Conservation (phyloP, 352 stramenopile genomes). For the Globisporangium paroecandrum region DNA sequence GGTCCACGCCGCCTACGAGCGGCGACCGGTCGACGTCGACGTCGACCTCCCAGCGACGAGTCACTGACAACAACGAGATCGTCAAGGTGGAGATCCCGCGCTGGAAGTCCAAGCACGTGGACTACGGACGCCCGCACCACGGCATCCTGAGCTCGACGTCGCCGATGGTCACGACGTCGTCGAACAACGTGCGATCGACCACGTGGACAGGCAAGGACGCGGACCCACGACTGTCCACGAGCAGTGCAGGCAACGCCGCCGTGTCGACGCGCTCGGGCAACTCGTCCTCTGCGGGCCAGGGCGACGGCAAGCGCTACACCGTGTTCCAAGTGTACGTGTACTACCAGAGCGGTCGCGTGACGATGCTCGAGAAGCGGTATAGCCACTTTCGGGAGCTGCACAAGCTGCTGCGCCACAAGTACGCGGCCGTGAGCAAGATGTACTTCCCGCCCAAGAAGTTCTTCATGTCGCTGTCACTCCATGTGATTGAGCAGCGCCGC, state of each 20-base stretch:
- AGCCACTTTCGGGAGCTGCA: slow-evolving; percentile 83
- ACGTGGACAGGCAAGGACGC: slow-evolving; percentile 57
- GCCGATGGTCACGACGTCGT: slow-evolving; percentile 21
- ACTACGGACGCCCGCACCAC: slow-evolving; percentile 23
- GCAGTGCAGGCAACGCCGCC: slow-evolving; percentile 9
- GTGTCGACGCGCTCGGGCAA: neutral
- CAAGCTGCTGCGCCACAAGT: slow-evolving; percentile 75
- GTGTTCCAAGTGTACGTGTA: slow-evolving; percentile 78
- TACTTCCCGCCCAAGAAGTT: slow-evolving; percentile 87
- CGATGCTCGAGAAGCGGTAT: slow-evolving; percentile 73
- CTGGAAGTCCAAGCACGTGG: slow-evolving; percentile 62
- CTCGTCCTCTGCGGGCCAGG: slow-evolving; percentile 18
- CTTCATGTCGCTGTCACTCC: slow-evolving; percentile 83
- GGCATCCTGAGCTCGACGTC: slow-evolving; percentile 31
- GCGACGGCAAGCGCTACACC: slow-evolving; percentile 63
- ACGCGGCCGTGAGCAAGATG: slow-evolving; percentile 73
- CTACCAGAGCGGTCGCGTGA: slow-evolving; percentile 62
- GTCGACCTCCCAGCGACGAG: slow-evolving; percentile 8
- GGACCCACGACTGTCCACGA: slow-evolving; percentile 17
- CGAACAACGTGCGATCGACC: slow-evolving; percentile 26
- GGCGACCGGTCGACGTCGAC: slow-evolving; percentile 7
- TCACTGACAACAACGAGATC: slow-evolving; percentile 53
- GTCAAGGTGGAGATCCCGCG: slow-evolving; percentile 70
- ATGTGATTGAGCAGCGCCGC: slow-evolving; percentile 83
- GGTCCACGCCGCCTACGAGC: slow-evolving; percentile 2